Conservation (phyloP, 345 rosid genomes). For the Eucalyptus pumila region DNA sequence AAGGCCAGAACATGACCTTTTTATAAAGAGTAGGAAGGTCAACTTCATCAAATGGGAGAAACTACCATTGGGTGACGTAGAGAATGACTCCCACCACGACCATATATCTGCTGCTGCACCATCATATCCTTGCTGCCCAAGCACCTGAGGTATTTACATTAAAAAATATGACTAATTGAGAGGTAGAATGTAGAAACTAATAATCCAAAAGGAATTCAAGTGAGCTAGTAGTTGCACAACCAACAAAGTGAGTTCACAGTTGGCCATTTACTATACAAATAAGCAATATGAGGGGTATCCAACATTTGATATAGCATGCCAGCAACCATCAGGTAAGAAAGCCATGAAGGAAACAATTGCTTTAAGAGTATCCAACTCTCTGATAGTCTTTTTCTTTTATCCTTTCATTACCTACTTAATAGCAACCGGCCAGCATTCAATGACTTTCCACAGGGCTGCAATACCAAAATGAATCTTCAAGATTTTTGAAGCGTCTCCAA, state of each 20-base stretch:
- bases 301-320: background rate
- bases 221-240: background rate
- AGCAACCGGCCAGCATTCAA: background rate
- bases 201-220: background rate
- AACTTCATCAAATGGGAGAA: slow-evolving; percentile 65
- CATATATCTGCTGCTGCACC: slow-evolving; percentile 93
- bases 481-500: background rate
- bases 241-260: background rate
- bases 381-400: background rate
- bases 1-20: slow-evolving; percentile 21
- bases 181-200: background rate
- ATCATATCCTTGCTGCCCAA: slow-evolving; percentile 56
- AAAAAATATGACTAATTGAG: background rate
- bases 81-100: slow-evolving; percentile 97
- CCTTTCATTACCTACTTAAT: background rate
- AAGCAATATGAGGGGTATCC: background rate
- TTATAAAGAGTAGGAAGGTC: slow-evolving; percentile 69
- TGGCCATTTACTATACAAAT: background rate
- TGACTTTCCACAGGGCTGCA: background rate
- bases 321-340: background rate
- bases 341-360: background rate
- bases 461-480: background rate
- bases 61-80: slow-evolving; percentile 79
- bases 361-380: background rate
- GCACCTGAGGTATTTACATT: slow-evolving; percentile 23